Conservation (phyloP, 1,139 yeast species). For the Taphrina betulina region DNA sequence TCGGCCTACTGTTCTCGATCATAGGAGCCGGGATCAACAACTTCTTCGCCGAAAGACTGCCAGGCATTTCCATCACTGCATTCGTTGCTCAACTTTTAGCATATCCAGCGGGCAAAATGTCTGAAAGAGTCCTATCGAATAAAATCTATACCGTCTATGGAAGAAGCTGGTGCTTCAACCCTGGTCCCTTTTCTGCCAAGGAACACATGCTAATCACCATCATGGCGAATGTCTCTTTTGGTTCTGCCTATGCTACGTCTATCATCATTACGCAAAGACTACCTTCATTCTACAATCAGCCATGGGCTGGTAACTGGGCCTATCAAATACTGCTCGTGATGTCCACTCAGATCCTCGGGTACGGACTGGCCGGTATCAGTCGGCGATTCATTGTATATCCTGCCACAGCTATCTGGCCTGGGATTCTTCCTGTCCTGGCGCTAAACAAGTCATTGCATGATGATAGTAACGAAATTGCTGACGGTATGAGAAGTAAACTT, state of each 20-base stretch:
- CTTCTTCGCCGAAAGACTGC: constrained; percentile 60
- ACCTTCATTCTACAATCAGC: constrained; percentile 49
- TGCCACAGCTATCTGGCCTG: constrained; percentile 66
- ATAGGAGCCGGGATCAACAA: constrained; percentile 62
- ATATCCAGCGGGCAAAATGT: constrained; percentile 48
- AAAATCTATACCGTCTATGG: constrained; percentile 50
- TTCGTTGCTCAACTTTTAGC: constrained; percentile 55
- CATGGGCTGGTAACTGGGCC: constrained; percentile 51
- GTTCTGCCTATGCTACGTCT: constrained; percentile 53
- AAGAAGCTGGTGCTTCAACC: constrained; percentile 50
- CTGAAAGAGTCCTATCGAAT: constrained; percentile 51
- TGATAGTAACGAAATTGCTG: constrained; percentile 48
- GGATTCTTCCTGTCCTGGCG: constrained; percentile 43
- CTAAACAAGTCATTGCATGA: constrained; percentile 33
- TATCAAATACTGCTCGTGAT: constrained; percentile 55
- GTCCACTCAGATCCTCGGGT: constrained; percentile 52
- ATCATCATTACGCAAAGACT: constrained; percentile 50
- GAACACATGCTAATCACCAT: constrained; percentile 65
- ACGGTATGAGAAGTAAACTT: constrained; percentile 59
- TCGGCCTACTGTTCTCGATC: constrained; percentile 58
- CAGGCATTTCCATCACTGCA: constrained; percentile 56
- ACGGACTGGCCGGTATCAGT: constrained; percentile 63
- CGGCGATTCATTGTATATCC: constrained; percentile 64
- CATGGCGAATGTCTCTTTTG: constrained; percentile 60
- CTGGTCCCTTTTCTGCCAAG: constrained; percentile 65